These are phyloP conservation scores for Stephania japonica DNA, from an alignment of 164 flowering plant species.

Conservation along the genomic window DNA sequence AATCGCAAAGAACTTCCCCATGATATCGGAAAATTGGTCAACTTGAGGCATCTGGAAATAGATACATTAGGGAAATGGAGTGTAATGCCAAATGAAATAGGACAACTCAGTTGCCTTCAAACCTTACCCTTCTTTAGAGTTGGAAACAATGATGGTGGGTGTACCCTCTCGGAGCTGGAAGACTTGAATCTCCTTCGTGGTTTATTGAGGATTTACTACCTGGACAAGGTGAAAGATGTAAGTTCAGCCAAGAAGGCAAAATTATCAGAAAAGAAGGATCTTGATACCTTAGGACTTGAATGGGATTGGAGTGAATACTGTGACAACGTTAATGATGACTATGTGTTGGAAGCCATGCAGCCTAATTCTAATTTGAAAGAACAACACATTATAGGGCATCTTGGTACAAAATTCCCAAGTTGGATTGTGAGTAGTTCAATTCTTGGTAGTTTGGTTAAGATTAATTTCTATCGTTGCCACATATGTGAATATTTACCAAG, in stretches of 20 bases:
- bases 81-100: background rate
- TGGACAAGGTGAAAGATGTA: slow-evolving; percentile 9
- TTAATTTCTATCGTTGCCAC: background rate
- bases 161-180: slow-evolving; percentile 8
- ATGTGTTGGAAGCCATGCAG: slow-evolving; percentile 15
- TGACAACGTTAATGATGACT: background rate
- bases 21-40: background rate
- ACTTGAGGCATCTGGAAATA: background rate
- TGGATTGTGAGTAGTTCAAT: slow-evolving; percentile 3
- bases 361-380: slow-evolving; percentile 9
- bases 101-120: slow-evolving; percentile 11
- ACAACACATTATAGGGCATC: background rate
- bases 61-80: background rate
- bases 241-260: slow-evolving; percentile 7
- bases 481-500: slow-evolving; percentile 9
- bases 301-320: slow-evolving; percentile 2
- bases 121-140: slow-evolving; percentile 12
- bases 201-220: background rate
- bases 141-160: background rate
- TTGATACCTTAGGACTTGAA: background rate
- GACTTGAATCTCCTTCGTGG: slow-evolving; percentile 7
- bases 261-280: background rate
- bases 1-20: background rate
- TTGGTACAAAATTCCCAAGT: slow-evolving; percentile 4
- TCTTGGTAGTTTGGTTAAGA: background rate